Base-by-base conservation (phyloP, 192 early-diverging fungal genomes). In the Obelidium mucronatum region DNA sequence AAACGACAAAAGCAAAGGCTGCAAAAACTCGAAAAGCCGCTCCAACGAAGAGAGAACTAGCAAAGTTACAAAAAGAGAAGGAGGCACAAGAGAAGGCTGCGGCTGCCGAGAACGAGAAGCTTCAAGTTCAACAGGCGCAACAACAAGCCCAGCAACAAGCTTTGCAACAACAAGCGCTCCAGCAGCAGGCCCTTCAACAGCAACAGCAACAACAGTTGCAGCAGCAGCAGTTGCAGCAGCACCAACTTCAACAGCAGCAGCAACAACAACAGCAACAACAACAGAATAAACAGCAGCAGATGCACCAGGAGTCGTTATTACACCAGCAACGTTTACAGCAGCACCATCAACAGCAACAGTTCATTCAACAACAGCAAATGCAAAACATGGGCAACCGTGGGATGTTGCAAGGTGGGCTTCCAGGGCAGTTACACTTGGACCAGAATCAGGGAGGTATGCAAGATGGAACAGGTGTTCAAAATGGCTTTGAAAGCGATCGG, bases 81-180 rank as follows among this genome's bases (percentile, higher is more conserved):
- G 36, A 35, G 31, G 42, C 40, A 33, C 24, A 35, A 44, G 42
- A 36, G 28, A 68, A 35, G n/a, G 34, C 22, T n/a, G 37, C 24
- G 13, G 22, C 13, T 15, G 28, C 64, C 1, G 59, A 22, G 22
- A 61, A 17, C 13, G 59, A 31, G 1, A 31, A 61, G 59, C 15
- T 17, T 13, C 33, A 31, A 31, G 30, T 61, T 8, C 59, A 61
- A 31, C 17, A 28, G 59, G 63, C 8, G 63, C 31, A n/a, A 59
- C 56, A 8, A 51, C 59, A 61, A 31, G 15, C n/a, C 19, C 59
- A 65, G 63, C 34, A 34, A 4, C 63, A 65, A 65, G 63, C 63
- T 65, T 28, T 4, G 58, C 33, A 15, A 15, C 58, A 17, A 40
- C 40, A 17, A 3, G 31, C 35, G 40, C 63, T 37, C 13, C 63